Evolutionary conservation across 2,329 filamentous ascomycete genomes (phyloP), one percentile per base, ranked within the genome.

Genomic region (Huntiella savannae): DNA sequence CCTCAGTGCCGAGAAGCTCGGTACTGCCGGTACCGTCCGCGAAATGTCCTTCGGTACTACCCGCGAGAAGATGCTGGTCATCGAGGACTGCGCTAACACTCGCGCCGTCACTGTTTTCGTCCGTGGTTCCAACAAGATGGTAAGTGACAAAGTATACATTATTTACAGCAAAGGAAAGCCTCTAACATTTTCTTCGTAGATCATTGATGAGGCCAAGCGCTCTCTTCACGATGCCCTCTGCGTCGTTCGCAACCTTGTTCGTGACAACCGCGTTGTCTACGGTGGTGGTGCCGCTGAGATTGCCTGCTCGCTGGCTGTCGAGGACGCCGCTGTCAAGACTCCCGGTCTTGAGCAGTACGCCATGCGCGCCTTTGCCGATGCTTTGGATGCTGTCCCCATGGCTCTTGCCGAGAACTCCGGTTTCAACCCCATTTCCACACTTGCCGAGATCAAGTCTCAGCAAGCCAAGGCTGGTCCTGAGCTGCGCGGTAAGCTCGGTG

Each of bases 61-160:
- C 38, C 76, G 91, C 58, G 91, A 98, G 66, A 96, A 98, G 76
- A 98, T 98, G 91, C 71, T 98, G 56, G 84, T 98, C 48, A 98
- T 98, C 56, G 92, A 98, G 67, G 91, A 98, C 66, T 98, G 91
- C 60, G 91, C 92, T 58, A 98, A 98, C 68, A 94, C 85, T 49
- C 73, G 91, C 57, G 91, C 91, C 39, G 92, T 98, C 50, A 98
- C 91, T 2, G 78, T 93, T 47, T 98, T 98, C 62, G 83, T 98
- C 50, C 75, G 91, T 58, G 91, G 91, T 58, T 93, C 86, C 71
- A 98, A 98, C 75, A 98, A 96, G 73, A 98, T 98, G 91, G 84
- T 88, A 64, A 59, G 72, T 63, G 12, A n/a, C 34, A 11, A 28
- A 17, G 13, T 28, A 7, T 40, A 16, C 33, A 8, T 40, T 16